Percentiles rank a stretch among this genome's conserved stretches.
Conservation (phyloP, 306 rosid species). For the Cicer cuneatum region DNA sequence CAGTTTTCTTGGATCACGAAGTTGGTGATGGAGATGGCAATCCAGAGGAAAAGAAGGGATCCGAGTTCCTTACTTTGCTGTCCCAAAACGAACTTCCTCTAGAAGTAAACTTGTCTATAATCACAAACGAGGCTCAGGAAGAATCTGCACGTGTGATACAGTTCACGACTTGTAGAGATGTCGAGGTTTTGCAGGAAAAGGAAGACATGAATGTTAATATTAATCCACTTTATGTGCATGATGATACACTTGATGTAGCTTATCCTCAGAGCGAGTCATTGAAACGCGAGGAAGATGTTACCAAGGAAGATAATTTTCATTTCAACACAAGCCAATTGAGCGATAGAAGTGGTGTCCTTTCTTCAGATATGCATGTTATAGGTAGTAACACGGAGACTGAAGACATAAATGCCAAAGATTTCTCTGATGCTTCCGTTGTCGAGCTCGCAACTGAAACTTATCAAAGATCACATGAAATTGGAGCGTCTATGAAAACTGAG, state of each 20-base stretch:
- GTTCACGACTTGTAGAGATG: conserved; percentile 39
- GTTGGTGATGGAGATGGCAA: conserved; percentile 44
- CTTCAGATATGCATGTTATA: conserved; percentile 49
- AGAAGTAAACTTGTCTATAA: conserved; percentile 48
- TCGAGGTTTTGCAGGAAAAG: conserved; percentile 44
- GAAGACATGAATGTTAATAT: conserved; percentile 50
- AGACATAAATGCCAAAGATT: conserved; percentile 50
- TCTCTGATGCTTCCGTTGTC: conserved; percentile 46
- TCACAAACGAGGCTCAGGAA: conserved; percentile 40
- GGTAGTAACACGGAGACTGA: conserved; percentile 41
- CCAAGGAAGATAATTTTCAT: conserved; percentile 41
- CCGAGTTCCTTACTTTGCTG: conserved; percentile 41
- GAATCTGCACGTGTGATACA: conserved; percentile 46
- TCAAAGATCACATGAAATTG: conserved; percentile 47
- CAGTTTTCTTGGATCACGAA: conserved; percentile 45
- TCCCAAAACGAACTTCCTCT: conserved; percentile 44
- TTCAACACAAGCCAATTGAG: conserved; percentile 47
- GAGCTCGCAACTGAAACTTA: conserved; percentile 39
- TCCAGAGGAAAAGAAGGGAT: conserved; percentile 43
- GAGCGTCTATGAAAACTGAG: conserved; percentile 43
- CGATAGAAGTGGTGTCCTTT: conserved; percentile 44
- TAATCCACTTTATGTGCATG: conserved; percentile 41
- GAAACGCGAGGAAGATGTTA: conserved; percentile 47
- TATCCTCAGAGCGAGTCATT: conserved; percentile 45
- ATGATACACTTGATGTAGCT: conserved; percentile 44